Evolutionary conservation across 177 flowering plant genomes (phyloP), one percentile per base, ranked within the genome.

Genomic region (Vitis hybrid): DNA sequence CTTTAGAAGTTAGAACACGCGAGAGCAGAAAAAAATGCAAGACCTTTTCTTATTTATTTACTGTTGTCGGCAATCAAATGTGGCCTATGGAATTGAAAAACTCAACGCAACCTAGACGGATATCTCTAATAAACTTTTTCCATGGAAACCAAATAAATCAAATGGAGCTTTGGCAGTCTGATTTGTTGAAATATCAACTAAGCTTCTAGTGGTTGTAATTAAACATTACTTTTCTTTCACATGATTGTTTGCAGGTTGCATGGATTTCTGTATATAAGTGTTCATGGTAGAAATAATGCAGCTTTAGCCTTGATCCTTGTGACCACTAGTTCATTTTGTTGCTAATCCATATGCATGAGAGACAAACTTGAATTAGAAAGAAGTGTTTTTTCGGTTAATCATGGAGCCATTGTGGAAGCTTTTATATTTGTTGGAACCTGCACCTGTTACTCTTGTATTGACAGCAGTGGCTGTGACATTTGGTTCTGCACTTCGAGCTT

Each of bases 391-490:
- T 20, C 20, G 5, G 39, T 62, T 61, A 19, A 20, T 59, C 10
- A 95, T 95, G 99, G 99, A 95, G 66, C 60, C 98, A 0, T 19
- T 91, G 18, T 86, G 92, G 97, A 87, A 85, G 71, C 98, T 95
- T 55, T 60, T 79, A 3, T 87, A 82, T 75, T 78, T 95, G 81
- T 76, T 93, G 49, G 98, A 93, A 72, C 99, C 98, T 58, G 93
- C 97, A 45, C 86, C 98, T 0, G 22, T 88, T 33, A 72, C 87
- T 29, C 91, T 95, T 15, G 86, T 95, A 2, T 22, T 87, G 51
- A 95, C 98, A 0, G 99, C 99, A 5, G 87, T 91, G 12, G 81
- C 78, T 57, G 98, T 91, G 26, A 90, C 98, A 55, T 95, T 83
- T 78, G 92, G 81, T 64, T 84, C 99, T 6, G 98, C 99, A 39